Base-by-base conservation (phyloP, 805 yeast species). In the Yamadazyma akitaensis region DNA sequence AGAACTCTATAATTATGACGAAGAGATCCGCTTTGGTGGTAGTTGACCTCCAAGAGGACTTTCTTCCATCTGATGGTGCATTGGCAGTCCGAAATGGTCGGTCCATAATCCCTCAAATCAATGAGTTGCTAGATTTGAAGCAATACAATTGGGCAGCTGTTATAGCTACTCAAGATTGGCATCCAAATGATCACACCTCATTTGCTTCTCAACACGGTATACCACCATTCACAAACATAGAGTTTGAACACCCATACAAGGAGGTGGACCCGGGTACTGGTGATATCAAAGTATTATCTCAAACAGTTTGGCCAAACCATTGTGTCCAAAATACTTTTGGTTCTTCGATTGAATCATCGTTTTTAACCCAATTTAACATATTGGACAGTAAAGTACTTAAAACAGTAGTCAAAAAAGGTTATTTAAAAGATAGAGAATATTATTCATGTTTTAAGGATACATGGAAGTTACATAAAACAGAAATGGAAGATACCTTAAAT, bases 241-340 rank as follows among this genome's bases (percentile, higher is more conserved):
- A 59, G 14, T 80, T 84, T 58, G 42, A 56, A 1, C 79, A 82
- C 41, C 91, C 94, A 0, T 54, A 67, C 8, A 57, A 57, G 0
- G 64, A 59, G 12, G 48, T 51, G 1, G 68, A 66, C 47, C 48
- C 51, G 1, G 45, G 44, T 2, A 28, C 44, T 1, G 60, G 65
- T 0, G 64, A 65, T 17, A 54, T 61, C 3, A 46, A 61, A 12
- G 58, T 60, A 12, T 50, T 66, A 32, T 55, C 50, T 3, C 82
- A 81, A 51, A 72, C 75, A 0, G 72, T 89, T 3, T 91, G 97
- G 97, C 97, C 98, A 0, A 91, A 79, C 46, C 98, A 91, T 61
- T 91, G 97, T 63, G 79, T 91, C 13, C 91, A 88, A 57, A 72
- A 75, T 43, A 73, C 90, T 0, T 41, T 53, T 5, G 98, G 97